phyloP scores from a whole-genome alignment of 441 rosid species.

The Pelargonium australe region DNA sequence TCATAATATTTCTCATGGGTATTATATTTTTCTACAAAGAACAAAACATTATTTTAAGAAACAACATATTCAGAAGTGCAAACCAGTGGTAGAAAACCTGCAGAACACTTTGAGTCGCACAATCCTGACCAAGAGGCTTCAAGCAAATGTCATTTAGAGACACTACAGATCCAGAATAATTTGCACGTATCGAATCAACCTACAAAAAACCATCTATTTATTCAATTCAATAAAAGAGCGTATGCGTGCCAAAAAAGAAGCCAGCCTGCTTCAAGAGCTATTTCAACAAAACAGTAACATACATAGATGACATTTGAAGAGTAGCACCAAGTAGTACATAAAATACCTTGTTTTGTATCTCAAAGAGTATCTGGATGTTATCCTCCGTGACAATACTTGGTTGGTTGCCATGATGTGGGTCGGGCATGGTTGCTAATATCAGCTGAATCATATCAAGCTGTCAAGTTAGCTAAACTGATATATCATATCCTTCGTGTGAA shows the following conservation, averaged over 20 bases:
- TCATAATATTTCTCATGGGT: not conserved
- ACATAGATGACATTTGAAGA: slow-evolving; percentile 13
- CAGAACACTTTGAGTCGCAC: slow-evolving; percentile 29
- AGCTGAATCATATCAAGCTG: slow-evolving; percentile 38
- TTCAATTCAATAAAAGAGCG: slow-evolving; percentile 5
- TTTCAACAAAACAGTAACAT: not conserved
- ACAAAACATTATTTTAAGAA: not conserved
- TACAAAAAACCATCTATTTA: slow-evolving; percentile 8
- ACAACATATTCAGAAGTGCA: slow-evolving; percentile 12
- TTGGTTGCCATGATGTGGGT: slow-evolving; percentile 37
- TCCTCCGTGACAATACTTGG: slow-evolving; percentile 60
- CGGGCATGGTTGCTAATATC: slow-evolving; percentile 55
- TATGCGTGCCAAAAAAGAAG: not conserved
- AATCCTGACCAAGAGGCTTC: slow-evolving; percentile 28
- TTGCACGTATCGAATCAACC: slow-evolving; percentile 25
- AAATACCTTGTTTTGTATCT: slow-evolving; percentile 62
- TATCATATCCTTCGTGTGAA: not conserved
- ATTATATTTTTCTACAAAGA: not conserved
- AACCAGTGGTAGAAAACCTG: slow-evolving; percentile 22
- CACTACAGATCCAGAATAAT: slow-evolving; percentile 23
- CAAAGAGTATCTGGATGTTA: slow-evolving; percentile 61
- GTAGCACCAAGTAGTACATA: slow-evolving; percentile 17
- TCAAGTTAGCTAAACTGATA: slow-evolving; percentile 7
- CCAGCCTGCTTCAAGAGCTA: not conserved
- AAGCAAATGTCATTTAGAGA: slow-evolving; percentile 25